phyloP scores from a whole-genome alignment of 345 rosid species.

The Ailanthus altissimus region DNA sequence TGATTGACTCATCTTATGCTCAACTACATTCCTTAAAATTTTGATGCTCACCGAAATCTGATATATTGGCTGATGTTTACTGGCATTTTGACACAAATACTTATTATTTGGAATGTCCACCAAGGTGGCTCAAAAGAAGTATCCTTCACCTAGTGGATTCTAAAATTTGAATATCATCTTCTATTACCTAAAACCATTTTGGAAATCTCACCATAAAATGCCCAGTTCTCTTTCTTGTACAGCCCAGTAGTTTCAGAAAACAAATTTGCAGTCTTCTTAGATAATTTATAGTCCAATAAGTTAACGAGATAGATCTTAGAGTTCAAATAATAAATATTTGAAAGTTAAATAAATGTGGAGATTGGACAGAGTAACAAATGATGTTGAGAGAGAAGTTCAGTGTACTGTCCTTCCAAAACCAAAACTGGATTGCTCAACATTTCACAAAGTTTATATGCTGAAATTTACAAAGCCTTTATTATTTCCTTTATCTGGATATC shows the following conservation, averaged over 20 bases:
- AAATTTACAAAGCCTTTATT: neutral
- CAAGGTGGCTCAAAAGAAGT: neutral
- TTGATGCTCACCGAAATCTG: neutral
- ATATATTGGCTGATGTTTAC: neutral
- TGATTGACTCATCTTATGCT: slow-evolving; percentile 1
- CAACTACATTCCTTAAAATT: neutral
- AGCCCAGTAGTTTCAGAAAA: neutral
- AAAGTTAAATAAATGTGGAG: neutral
- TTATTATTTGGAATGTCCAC: neutral
- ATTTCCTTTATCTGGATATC: neutral
- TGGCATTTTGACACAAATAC: neutral
- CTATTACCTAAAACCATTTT: neutral
- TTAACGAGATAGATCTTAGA: too few species aligned
- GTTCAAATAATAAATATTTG: neutral
- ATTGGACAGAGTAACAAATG: neutral
- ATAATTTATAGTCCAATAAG: neutral
- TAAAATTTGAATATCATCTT: neutral
- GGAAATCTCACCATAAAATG: neutral
- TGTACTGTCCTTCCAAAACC: slow-evolving; percentile 1
- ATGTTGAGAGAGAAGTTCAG: neutral
- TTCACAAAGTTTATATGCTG: neutral
- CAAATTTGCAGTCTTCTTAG: neutral
- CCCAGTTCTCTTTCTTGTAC: neutral
- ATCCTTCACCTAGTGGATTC: neutral
- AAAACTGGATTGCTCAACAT: neutral